Evolutionary conservation across 805 yeast genomes (phyloP).

Genomic region (Ogataea pini): DNA sequence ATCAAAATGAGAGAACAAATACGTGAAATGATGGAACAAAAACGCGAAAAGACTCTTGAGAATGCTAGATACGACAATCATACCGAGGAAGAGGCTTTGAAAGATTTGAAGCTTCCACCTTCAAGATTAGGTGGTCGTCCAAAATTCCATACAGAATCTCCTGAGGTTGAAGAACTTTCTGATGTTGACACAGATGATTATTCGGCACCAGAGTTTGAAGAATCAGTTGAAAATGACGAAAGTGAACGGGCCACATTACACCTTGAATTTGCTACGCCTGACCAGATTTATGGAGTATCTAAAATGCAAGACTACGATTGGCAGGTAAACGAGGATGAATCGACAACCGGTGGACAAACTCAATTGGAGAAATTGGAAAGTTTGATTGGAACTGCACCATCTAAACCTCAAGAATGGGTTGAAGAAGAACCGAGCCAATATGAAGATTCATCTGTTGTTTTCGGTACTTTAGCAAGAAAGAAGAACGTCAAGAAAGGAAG

Average conservation of each 20-base stretch:
- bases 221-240: background rate
- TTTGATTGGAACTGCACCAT: background rate
- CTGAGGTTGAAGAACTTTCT: background rate
- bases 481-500: conserved; percentile 1
- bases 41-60: background rate
- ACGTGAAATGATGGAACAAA: conserved; percentile 9
- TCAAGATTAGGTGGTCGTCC: background rate
- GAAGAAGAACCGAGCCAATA: background rate
- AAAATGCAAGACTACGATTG: no score
- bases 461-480: conserved; percentile 3
- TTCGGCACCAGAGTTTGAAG: background rate
- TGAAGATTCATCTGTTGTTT: background rate
- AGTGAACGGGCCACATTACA: conserved; percentile 9
- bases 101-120: background rate
- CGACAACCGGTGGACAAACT: background rate
- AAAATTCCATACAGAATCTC: background rate
- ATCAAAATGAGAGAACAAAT: conserved; percentile 9
- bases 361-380: conserved; percentile 5
- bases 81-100: background rate
- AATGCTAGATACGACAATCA: background rate
- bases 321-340: background rate
- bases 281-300: conserved; percentile 11
- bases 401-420: background rate
- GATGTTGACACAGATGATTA: background rate
- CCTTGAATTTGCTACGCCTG: conserved; percentile 27